phyloP scores from a whole-genome alignment of 2,329 filamentous ascomycete genomes.

The Decorospora gaudefroyi region DNA sequence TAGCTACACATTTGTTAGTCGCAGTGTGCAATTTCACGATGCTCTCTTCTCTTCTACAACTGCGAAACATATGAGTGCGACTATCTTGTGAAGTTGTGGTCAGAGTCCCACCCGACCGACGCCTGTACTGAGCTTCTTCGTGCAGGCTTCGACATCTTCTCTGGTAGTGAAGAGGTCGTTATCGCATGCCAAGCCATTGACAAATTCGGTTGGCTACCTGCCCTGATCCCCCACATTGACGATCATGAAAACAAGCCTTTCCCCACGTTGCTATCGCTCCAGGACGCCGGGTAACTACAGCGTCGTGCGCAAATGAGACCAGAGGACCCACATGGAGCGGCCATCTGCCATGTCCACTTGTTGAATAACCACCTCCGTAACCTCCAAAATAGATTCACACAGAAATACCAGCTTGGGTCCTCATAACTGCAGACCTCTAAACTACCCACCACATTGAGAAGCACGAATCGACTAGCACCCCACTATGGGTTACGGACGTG shows the following conservation, averaged over 20 bases:
- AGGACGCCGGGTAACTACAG: constrained; percentile 13
- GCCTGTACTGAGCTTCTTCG: not conserved
- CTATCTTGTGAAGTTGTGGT: not conserved
- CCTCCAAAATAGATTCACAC: no score
- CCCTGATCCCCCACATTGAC: constrained; percentile 28
- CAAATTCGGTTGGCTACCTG: constrained; percentile 32
- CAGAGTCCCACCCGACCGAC: not conserved
- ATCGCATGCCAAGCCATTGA: constrained; percentile 32
- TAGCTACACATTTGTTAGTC: constrained; percentile 15
- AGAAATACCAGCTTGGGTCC: no score
- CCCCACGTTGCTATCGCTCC: constrained; percentile 32
- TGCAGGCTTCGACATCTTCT: not conserved
- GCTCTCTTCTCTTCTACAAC: constrained; percentile 10
- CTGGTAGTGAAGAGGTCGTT: no score
- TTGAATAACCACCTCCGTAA: no score
- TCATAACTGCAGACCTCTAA: not conserved
- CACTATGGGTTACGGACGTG: constrained; percentile 48
- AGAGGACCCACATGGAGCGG: constrained; percentile 21
- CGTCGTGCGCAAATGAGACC: constrained; percentile 12
- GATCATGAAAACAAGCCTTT: constrained; percentile 23
- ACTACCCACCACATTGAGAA: not conserved
- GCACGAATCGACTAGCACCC: not conserved
- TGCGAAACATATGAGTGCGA: not conserved
- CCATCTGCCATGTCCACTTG: no score
- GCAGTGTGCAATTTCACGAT: constrained; percentile 19